These are phyloP conservation scores for Hamamelis virginiana DNA, from an alignment of 164 flowering plant genomes.

Conservation along the genomic window DNA sequence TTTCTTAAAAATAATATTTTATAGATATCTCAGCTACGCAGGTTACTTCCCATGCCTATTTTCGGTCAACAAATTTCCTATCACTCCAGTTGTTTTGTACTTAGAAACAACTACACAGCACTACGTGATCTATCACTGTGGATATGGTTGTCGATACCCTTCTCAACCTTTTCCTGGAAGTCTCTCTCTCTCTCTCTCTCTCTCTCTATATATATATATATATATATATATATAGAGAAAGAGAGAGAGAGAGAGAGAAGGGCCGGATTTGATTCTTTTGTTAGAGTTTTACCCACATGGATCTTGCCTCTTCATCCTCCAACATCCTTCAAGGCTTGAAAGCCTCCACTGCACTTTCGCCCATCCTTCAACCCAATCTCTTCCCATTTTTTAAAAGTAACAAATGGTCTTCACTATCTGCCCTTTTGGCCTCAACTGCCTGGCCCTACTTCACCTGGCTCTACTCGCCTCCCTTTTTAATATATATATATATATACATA, in stretches of 20 bases:
- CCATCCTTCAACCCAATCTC: slow-evolving; percentile 13
- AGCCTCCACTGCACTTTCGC: slow-evolving; percentile 21
- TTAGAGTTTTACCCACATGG: slow-evolving; percentile 25
- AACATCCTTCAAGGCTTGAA: slow-evolving; percentile 22
- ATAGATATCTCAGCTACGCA: not conserved
- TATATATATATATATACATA: too few relatives aligned
- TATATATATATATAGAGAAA: too few relatives aligned
- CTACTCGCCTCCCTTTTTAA: not conserved
- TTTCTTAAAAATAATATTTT: too few relatives aligned
- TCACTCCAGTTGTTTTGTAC: not conserved
- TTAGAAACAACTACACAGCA: not conserved
- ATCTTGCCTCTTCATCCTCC: slow-evolving; percentile 36
- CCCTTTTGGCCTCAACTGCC: not conserved
- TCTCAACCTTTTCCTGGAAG: slow-evolving; percentile 22
- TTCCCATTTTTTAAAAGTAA: not conserved
- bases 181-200: slow-evolving; percentile 4
- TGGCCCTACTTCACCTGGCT: slow-evolving; percentile 12
- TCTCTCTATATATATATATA: too few relatives aligned
- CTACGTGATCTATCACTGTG: slow-evolving; percentile 10
- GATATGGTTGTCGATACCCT: slow-evolving; percentile 22
- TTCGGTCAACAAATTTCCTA: slow-evolving; percentile 8
- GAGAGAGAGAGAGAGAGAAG: too few relatives aligned
- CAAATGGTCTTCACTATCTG: not conserved
- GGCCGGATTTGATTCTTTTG: slow-evolving; percentile 22
- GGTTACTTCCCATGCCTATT: not conserved